Conservation (phyloP, 306 rosid genomes). For the Quercus berberidifolia region DNA sequence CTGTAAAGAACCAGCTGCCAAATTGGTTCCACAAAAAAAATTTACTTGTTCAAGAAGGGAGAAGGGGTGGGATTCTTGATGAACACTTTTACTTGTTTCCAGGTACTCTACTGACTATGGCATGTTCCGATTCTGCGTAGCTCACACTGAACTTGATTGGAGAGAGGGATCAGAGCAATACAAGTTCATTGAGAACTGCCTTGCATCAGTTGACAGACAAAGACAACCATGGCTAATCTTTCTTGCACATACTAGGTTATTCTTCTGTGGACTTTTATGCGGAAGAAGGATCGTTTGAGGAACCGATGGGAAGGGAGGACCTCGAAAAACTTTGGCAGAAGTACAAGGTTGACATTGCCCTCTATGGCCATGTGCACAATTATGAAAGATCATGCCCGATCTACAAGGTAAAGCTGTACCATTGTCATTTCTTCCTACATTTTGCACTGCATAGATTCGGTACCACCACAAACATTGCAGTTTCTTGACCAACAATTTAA, state of each 20-base stretch:
- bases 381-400: conserved; percentile 93
- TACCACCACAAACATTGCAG: too few relatives aligned
- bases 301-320: conserved; percentile 97
- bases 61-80: too few relatives aligned
- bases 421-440: neutral
- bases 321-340: conserved; percentile 92
- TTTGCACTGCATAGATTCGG: neutral
- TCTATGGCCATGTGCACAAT: conserved; percentile 94
- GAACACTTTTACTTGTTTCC: neutral
- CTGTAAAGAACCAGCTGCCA: too few relatives aligned
- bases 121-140: conserved; percentile 92
- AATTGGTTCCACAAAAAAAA: too few relatives aligned
- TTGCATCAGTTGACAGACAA: conserved; percentile 80
- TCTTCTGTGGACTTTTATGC: conserved; percentile 69
- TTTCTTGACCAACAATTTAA: neutral
- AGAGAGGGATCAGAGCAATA: conserved; percentile 87
- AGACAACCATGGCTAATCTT: conserved; percentile 96
- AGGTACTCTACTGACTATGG: conserved; percentile 86
- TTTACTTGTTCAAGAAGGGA: too few relatives aligned
- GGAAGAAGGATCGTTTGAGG: conserved; percentile 83
- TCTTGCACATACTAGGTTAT: conserved; percentile 86
- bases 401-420: conserved; percentile 54
- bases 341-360: conserved; percentile 83
- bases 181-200: conserved; percentile 77
- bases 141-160: conserved; percentile 92